Conservation (phyloP, 805 yeast species). For the Saccharomyces paradoxus region DNA sequence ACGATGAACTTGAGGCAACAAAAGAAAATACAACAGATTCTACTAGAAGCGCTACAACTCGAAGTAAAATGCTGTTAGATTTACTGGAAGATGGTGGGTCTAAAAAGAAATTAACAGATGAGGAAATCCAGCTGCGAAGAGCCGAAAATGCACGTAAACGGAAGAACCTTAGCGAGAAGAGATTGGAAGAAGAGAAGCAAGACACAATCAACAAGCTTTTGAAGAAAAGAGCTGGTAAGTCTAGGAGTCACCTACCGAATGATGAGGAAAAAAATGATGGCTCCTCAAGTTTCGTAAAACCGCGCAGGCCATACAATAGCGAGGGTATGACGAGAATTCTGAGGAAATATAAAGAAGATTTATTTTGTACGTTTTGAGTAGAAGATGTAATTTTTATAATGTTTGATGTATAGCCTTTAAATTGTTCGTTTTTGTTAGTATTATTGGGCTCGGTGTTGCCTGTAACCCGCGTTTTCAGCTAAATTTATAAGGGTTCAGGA, state of each 20-base stretch:
- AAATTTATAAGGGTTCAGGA: neutral
- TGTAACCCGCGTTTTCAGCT: neutral
- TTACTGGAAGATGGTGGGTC: slow-evolving; percentile 12
- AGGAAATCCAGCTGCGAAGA: slow-evolving; percentile 70
- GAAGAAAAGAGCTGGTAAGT: slow-evolving; percentile 74
- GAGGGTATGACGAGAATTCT: slow-evolving; percentile 22
- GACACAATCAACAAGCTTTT: slow-evolving; percentile 83
- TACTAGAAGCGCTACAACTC: slow-evolving; percentile 12
- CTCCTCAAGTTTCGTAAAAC: slow-evolving; percentile 15
- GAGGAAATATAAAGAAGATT: slow-evolving; percentile 9
- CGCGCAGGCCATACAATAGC: slow-evolving; percentile 25
- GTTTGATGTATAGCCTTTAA: neutral
- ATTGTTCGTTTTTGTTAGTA: neutral
- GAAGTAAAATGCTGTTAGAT: slow-evolving; percentile 18
- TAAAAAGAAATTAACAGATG: slow-evolving; percentile 63
- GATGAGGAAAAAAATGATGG: slow-evolving; percentile 15
- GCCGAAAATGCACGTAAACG: slow-evolving; percentile 86
- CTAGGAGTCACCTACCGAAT: slow-evolving; percentile 33
- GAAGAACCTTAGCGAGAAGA: slow-evolving; percentile 72
- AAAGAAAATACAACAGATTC: slow-evolving; percentile 16
- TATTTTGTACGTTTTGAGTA: slow-evolving; percentile 11
- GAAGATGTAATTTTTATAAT: neutral
- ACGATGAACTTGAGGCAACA: slow-evolving; percentile 13
- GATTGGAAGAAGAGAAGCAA: slow-evolving; percentile 83
- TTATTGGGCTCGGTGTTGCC: neutral